Evolutionary conservation across 2,329 filamentous ascomycete genomes (phyloP).

Genomic region (Pestalotiopsis sp.): DNA sequence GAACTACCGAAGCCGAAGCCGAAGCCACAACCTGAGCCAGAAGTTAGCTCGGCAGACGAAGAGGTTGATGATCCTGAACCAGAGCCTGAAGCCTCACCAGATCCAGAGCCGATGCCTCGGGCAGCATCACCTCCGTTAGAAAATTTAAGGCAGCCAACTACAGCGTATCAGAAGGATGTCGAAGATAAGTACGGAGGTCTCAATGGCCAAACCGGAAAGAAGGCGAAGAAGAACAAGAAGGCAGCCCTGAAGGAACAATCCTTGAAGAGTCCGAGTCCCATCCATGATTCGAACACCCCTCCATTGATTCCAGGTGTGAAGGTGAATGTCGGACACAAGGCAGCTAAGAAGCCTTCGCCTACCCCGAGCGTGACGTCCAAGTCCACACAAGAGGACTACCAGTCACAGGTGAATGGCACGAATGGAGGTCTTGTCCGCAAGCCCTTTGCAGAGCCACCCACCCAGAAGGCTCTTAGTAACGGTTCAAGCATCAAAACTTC

Average conservation of each 20-base stretch:
- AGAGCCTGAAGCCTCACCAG: neutral
- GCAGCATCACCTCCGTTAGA: neutral
- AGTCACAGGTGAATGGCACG: neutral
- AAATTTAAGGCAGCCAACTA: neutral
- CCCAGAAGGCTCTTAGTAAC: neutral
- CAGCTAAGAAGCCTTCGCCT: neutral
- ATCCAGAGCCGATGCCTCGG: neutral
- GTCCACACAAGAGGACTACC: neutral
- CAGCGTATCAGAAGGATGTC: neutral
- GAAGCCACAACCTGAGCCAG: neutral
- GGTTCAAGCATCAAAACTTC: neutral
- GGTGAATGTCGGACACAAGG: slow-evolving; percentile 1
- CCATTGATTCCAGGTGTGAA: neutral
- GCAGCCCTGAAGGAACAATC: neutral
- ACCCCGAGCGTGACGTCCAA: neutral
- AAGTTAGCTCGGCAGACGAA: neutral
- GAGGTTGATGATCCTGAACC: neutral
- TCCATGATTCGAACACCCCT: neutral
- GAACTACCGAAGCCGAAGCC: neutral
- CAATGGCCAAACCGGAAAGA: slow-evolving; percentile 5
- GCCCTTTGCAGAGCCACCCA: neutral
- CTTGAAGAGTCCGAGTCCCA: neutral
- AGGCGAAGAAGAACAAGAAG: slow-evolving; percentile 11
- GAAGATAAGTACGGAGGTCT: neutral
- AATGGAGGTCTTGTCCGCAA: neutral